Evolutionary conservation across 2,329 filamentous ascomycete species (phyloP).

Genomic region (Podosphaera xanthii): DNA sequence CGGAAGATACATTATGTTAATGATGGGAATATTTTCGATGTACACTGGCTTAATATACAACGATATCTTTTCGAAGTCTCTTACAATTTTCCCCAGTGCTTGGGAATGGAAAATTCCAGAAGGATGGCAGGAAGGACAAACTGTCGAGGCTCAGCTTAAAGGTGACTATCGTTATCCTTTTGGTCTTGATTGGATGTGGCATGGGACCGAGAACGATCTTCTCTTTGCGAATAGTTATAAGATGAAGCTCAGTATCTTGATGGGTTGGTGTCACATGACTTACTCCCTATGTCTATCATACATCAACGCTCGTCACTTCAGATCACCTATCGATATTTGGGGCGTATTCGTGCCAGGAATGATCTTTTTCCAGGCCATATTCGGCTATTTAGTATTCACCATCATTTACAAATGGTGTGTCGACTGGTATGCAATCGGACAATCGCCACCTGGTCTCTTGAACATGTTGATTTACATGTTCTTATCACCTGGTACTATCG

Average conservation of each 20-base stretch:
- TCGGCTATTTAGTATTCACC: slow-evolving; percentile 81
- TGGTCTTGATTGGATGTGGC: slow-evolving; percentile 90
- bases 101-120: slow-evolving; percentile 51
- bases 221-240: slow-evolving; percentile 97
- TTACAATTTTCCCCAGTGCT: slow-evolving; percentile 71
- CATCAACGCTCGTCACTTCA: slow-evolving; percentile 87
- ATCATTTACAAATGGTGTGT: slow-evolving; percentile 96
- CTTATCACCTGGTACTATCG: slow-evolving; percentile 54
- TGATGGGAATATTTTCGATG: slow-evolving; percentile 94
- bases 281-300: slow-evolving; percentile 87
- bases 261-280: slow-evolving; percentile 97
- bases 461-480: slow-evolving; percentile 99
- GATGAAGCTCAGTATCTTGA: slow-evolving; percentile 98
- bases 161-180: slow-evolving; percentile 74
- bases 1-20: slow-evolving; percentile 89
- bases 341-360: slow-evolving; percentile 94
- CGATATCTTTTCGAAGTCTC: slow-evolving; percentile 82
- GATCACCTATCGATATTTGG: slow-evolving; percentile 84
- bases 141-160: slow-evolving; percentile 44
- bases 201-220: slow-evolving; percentile 81
- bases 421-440: slow-evolving; percentile 47
- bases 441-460: slow-evolving; percentile 61
- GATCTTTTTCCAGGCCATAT: slow-evolving; percentile 99
- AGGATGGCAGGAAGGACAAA: slow-evolving; percentile 39
- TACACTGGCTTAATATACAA: slow-evolving; percentile 97